Evolutionary conservation across 768 basidiomycete species (phyloP).

Genomic region (Pleurotus eryngii): DNA sequence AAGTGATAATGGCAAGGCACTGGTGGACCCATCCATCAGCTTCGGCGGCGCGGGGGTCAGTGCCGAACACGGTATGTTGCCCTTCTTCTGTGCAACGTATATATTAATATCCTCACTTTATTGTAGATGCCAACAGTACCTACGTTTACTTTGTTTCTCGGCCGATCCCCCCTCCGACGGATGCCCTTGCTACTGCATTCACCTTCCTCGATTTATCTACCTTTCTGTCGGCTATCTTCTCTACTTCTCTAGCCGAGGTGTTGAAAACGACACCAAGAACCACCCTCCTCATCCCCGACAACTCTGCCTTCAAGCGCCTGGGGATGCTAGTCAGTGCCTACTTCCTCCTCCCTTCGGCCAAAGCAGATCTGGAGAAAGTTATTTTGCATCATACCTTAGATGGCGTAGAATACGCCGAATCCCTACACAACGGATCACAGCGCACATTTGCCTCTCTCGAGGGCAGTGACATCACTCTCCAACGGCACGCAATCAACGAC

Average conservation of each 20-base stretch:
- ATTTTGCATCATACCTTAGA: constrained; percentile 85
- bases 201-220: constrained; percentile 83
- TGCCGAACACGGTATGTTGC: constrained; percentile 65
- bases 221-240: constrained; percentile 88
- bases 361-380: constrained; percentile 76
- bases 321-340: constrained; percentile 84
- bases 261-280: constrained; percentile 64
- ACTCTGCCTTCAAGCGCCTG: constrained; percentile 83
- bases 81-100: neutral
- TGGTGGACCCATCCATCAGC: constrained; percentile 51
- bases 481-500: constrained; percentile 45
- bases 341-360: constrained; percentile 75
- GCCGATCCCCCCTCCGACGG: constrained; percentile 77
- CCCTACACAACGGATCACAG: constrained; percentile 59
- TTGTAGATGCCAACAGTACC: constrained; percentile 59
- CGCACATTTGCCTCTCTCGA: constrained; percentile 80
- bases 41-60: constrained; percentile 85
- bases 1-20: constrained; percentile 40
- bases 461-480: constrained; percentile 76
- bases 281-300: constrained; percentile 85
- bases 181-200: constrained; percentile 77
- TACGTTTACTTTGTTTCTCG: constrained; percentile 88
- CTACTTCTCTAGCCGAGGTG: constrained; percentile 74
- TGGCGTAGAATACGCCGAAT: constrained; percentile 68
- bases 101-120: neutral